Conservation (phyloP, 768 basidiomycete species). For the Mycena indigotica region DNA sequence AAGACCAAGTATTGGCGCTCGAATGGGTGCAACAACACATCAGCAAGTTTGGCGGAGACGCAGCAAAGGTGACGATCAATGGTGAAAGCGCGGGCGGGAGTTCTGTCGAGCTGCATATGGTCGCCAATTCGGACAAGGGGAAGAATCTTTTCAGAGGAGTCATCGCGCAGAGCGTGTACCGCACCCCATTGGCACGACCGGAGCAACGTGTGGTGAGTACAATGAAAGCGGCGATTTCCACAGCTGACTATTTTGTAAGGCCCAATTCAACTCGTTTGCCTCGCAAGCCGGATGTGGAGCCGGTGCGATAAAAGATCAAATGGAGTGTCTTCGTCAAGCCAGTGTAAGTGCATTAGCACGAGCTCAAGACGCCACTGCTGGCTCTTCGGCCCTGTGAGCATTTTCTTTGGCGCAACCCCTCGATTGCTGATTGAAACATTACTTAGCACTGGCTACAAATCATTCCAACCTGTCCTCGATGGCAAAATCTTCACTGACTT, state of each 20-base stretch:
- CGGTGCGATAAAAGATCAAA: constrained; percentile 35
- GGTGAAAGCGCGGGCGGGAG: constrained; percentile 64
- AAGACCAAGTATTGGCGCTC: constrained; percentile 63
- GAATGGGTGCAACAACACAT: constrained; percentile 68
- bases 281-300: constrained; percentile 50
- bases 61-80: constrained; percentile 54
- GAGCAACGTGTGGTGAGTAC: constrained; percentile 53
- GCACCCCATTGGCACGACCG: constrained; percentile 52
- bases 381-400: no score
- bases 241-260: no score
- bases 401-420: no score
- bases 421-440: no score
- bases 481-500: constrained; percentile 51
- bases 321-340: constrained; percentile 53
- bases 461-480: constrained; percentile 59
- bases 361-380: constrained; percentile 47
- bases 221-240: no score
- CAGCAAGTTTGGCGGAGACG: constrained; percentile 64
- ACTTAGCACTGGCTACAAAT: constrained; percentile 42
- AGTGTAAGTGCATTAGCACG: constrained; percentile 52
- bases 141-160: constrained; percentile 51
- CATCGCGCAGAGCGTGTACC: constrained; percentile 64
- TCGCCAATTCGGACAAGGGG: constrained; percentile 38
- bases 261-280: constrained; percentile 55
- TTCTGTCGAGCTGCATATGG: constrained; percentile 60